A percentile compares a stretch with the other conserved stretches of the same genome.
Evolutionary conservation across 1,139 yeast genomes (phyloP).

Genomic region (Ogataea hybrid): DNA sequence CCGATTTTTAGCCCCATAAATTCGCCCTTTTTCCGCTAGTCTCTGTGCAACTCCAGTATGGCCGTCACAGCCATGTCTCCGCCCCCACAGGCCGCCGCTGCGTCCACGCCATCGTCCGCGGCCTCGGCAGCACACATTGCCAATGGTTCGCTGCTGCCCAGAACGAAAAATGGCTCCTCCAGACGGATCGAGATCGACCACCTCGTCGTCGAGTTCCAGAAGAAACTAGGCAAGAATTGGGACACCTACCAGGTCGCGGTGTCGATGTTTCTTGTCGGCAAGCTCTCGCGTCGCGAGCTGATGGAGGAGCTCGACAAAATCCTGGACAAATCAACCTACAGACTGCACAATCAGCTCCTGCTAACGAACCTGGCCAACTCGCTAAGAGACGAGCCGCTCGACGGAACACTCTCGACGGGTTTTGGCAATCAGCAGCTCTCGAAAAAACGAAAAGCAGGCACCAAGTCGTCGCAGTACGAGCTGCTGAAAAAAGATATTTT

Average conservation of each 20-base stretch:
- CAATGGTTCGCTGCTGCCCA: slow-evolving; percentile 7
- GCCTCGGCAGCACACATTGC: slow-evolving; percentile 1
- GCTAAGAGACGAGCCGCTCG: slow-evolving; percentile 60
- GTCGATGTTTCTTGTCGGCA: slow-evolving; percentile 74
- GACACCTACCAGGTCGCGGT: slow-evolving; percentile 79
- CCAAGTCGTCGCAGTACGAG: slow-evolving; percentile 67
- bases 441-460: slow-evolving; percentile 38
- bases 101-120: slow-evolving; percentile 3
- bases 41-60: background rate
- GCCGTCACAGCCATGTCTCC: slow-evolving; percentile 13
- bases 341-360: slow-evolving; percentile 77
- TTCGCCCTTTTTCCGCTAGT: too few relatives aligned
- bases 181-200: slow-evolving; percentile 70
- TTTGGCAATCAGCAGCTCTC: slow-evolving; percentile 39
- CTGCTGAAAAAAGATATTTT: slow-evolving; percentile 81
- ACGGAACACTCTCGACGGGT: slow-evolving; percentile 51
- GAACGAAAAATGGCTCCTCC: slow-evolving; percentile 22
- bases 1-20: too few relatives aligned
- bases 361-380: slow-evolving; percentile 84
- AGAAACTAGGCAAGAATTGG: slow-evolving; percentile 75
- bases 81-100: slow-evolving; percentile 9
- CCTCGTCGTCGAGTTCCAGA: slow-evolving; percentile 72
- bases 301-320: slow-evolving; percentile 53
- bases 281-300: slow-evolving; percentile 73
- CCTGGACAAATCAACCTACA: slow-evolving; percentile 48